Conservation (phyloP, 2,329 filamentous ascomycete genomes). For the Pseudogymnoascus sp. region DNA sequence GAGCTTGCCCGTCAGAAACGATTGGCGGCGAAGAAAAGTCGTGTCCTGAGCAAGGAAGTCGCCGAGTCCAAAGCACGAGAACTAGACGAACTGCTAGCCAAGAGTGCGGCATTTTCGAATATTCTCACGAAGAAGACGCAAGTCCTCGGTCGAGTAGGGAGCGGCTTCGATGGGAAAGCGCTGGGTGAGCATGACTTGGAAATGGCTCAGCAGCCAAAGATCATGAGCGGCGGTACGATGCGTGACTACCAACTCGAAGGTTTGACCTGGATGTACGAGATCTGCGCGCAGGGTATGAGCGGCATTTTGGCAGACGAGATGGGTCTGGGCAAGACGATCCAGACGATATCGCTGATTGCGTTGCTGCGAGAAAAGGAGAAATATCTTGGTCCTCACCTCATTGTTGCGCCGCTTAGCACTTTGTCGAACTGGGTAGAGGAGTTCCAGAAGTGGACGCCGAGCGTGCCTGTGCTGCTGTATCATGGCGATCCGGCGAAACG, state of each 20-base stretch:
- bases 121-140: conserved; percentile 57
- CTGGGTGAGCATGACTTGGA: conserved; percentile 59
- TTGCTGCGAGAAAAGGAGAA: conserved; percentile 79
- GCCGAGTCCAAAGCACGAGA: conserved; percentile 50
- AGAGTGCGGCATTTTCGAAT: conserved; percentile 53
- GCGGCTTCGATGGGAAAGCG: conserved; percentile 49
- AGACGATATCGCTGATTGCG: conserved; percentile 49
- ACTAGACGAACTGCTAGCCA: conserved; percentile 49
- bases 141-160: conserved; percentile 53
- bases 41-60: conserved; percentile 42
- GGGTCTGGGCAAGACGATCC: conserved; percentile 51
- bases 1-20: conserved; percentile 28
- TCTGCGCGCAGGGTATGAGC: conserved; percentile 57
- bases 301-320: conserved; percentile 52
- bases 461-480: conserved; percentile 81
- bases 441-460: conserved; percentile 82
- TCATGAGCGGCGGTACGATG: conserved; percentile 84
- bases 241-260: conserved; percentile 90
- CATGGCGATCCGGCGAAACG: conserved; percentile 76
- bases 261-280: conserved; percentile 77
- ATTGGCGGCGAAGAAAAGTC: conserved; percentile 36
- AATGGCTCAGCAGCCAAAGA: conserved; percentile 77
- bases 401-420: conserved; percentile 84
- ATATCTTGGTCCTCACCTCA: conserved; percentile 78
- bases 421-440: conserved; percentile 95